These are phyloP conservation scores for Mycosphaerella arachidis DNA, from an alignment of 2,329 filamentous ascomycete species.

Conservation along the genomic window DNA sequence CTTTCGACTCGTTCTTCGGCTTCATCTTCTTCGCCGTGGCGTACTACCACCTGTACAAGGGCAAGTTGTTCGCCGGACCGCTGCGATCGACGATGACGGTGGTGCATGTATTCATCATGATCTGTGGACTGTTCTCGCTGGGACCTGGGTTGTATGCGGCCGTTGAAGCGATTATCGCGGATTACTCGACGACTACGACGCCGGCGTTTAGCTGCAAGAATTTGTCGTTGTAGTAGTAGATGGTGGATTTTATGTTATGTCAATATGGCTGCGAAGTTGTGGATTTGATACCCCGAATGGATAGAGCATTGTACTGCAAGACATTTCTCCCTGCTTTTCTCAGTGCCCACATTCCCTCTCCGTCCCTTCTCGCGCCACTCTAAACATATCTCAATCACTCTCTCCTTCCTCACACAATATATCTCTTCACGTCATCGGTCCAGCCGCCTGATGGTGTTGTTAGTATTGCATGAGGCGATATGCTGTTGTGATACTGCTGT, in stretches of 20 bases:
- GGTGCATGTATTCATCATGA: slow-evolving; percentile 45
- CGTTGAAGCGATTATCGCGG: slow-evolving; percentile 49
- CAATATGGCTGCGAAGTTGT: not conserved
- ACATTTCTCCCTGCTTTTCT: too few relatives aligned
- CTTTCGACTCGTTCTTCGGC: slow-evolving; percentile 49
- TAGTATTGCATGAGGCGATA: too few relatives aligned
- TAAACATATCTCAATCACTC: too few relatives aligned
- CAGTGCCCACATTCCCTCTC: too few relatives aligned
- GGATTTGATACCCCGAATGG: not conserved
- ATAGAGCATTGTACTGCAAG: not conserved
- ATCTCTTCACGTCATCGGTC: too few relatives aligned
- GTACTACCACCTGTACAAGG: slow-evolving; percentile 44
- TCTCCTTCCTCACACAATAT: too few relatives aligned
- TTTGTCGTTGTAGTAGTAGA: slow-evolving; percentile 39
- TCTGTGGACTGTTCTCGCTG: slow-evolving; percentile 45
- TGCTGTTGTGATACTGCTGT: too few relatives aligned
- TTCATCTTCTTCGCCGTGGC: slow-evolving; percentile 51
- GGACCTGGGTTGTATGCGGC: slow-evolving; percentile 52
- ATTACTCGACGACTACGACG: slow-evolving; percentile 42
- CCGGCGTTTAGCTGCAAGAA: slow-evolving; percentile 51
- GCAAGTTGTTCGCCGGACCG: slow-evolving; percentile 37
- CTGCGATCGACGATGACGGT: slow-evolving; percentile 41
- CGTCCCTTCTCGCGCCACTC: too few relatives aligned
- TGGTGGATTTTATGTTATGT: not conserved
- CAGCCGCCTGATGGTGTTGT: too few relatives aligned